phyloP scores from a whole-genome alignment of 768 basidiomycete species.

The Cystoderma amianthinum region DNA sequence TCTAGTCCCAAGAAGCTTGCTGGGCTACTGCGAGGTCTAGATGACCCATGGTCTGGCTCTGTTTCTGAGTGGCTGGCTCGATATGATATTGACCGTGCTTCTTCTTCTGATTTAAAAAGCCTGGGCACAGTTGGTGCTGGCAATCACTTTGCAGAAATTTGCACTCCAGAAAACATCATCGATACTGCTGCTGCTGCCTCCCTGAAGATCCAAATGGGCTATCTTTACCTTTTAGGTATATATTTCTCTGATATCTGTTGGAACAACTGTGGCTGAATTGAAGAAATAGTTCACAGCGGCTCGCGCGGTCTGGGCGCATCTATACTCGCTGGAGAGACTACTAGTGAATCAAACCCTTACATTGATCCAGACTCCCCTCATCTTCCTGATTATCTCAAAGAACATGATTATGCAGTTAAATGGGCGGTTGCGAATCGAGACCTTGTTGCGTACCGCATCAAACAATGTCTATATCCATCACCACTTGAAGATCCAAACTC shows the following conservation, averaged over 20 bases:
- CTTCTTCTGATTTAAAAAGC: constrained; percentile 18
- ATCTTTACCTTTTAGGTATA: constrained; percentile 22
- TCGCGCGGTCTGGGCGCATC: constrained; percentile 27
- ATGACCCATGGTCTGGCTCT: constrained; percentile 29
- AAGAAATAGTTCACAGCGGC: constrained; percentile 26
- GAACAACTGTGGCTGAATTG: background rate
- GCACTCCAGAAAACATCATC: constrained; percentile 21
- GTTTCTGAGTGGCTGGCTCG: constrained; percentile 22
- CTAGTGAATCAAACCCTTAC: constrained; percentile 24
- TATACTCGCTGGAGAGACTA: constrained; percentile 21
- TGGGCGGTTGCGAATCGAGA: constrained; percentile 33
- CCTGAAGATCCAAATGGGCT: constrained; percentile 15
- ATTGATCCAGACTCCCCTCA: constrained; percentile 19
- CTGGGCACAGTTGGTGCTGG: constrained; percentile 29
- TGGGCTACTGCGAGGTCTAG: constrained; percentile 19
- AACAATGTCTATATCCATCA: constrained; percentile 18
- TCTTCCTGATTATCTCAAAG: constrained; percentile 19
- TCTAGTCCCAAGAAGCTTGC: constrained; percentile 22
- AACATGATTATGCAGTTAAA: constrained; percentile 27
- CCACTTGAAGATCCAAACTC: constrained; percentile 3
- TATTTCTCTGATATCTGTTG: background rate
- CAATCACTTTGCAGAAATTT: constrained; percentile 32
- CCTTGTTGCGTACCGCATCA: constrained; percentile 27
- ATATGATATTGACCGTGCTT: constrained; percentile 21
- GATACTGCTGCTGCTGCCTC: constrained; percentile 15